Base-by-base conservation (phyloP, 352 stramenopile species). In the Aphanomyces cochlioides region DNA sequence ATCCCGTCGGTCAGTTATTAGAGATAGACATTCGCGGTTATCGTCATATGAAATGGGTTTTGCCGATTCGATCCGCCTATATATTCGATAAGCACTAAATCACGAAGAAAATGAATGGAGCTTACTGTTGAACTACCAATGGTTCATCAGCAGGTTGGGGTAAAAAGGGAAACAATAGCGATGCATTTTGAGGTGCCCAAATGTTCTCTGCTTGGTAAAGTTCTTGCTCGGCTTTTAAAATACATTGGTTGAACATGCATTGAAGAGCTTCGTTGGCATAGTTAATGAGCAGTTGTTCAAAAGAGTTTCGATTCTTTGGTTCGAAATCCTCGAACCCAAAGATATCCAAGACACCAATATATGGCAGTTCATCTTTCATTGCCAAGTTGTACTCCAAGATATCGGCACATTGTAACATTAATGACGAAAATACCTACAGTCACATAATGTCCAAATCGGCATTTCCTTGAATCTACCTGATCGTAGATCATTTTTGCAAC, bases 401-500 rank as follows among this genome's bases (percentile, higher is more conserved):
- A 5, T 74, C 86, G 41, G 84, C 86, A 37, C 87, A 95, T 39
- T 63, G 53, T 50, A 83, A 76, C 60, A 96, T 87, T 70, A 97
- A 84, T 61, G 81, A 89, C 19, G 81, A 75, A 77, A 98, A 98
- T 15, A 97, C 72, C 17, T 79, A 75, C 36, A 28, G 28, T 28
- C 28, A 28, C 28, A 28, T 28, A 28, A 28, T 28, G 28, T 28
- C 28, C 74, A 50, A n/a, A 50, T 91, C 83, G 1, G 83, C 83
- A 50, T 88, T 89, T 66, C 89, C 89, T 50, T 93, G 82, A 66
- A 93, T 80, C 68, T 13, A 98, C 73, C 53, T 88, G 89, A 21
- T 96, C 80, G 66, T 97, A 98, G 2, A 90, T 81, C 21, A 87
- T 84, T 73, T 97, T 97, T 56, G 88, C 85, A 2, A 96, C 72